Conservation (phyloP, 2,329 filamentous ascomycete genomes). For the Annulohypoxylon truncatum region DNA sequence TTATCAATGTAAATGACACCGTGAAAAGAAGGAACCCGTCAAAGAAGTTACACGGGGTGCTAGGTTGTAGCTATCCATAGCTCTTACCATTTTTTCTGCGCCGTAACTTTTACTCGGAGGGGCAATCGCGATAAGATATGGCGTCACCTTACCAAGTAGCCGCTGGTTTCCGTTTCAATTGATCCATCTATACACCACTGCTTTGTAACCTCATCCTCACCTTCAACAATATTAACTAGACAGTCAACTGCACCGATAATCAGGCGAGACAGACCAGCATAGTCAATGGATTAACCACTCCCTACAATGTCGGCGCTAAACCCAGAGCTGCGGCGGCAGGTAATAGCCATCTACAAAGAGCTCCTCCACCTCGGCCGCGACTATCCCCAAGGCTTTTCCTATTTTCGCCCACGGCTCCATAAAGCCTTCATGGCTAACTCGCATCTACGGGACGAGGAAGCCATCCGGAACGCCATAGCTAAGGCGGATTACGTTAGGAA, state of each 20-base stretch:
- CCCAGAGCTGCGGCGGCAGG: constrained; percentile 75
- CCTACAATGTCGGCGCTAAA: constrained; percentile 55
- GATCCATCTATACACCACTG: too few relatives aligned
- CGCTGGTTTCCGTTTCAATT: background rate
- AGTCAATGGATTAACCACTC: constrained; percentile 1
- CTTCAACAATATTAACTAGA: background rate
- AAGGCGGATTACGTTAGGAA: constrained; percentile 91
- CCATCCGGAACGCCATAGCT: constrained; percentile 80
- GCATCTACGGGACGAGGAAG: constrained; percentile 73
- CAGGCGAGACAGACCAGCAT: too few relatives aligned
- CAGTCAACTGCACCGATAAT: background rate
- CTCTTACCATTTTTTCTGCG: background rate
- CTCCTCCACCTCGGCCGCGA: constrained; percentile 85
- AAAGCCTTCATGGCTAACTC: constrained; percentile 85
- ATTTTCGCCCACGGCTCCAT: constrained; percentile 85
- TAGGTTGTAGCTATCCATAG: background rate
- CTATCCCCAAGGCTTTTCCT: constrained; percentile 84
- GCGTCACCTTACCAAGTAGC: constrained; percentile 39
- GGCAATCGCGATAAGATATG: constrained; percentile 28
- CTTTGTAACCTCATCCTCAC: background rate
- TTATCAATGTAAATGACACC: background rate
- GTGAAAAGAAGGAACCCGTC: background rate
- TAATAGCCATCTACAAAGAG: constrained; percentile 94
- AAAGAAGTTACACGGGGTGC: background rate
- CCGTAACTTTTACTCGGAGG: constrained; percentile 3